phyloP scores from a whole-genome alignment of 164 flowering plant genomes.

The Malania oleifera region DNA sequence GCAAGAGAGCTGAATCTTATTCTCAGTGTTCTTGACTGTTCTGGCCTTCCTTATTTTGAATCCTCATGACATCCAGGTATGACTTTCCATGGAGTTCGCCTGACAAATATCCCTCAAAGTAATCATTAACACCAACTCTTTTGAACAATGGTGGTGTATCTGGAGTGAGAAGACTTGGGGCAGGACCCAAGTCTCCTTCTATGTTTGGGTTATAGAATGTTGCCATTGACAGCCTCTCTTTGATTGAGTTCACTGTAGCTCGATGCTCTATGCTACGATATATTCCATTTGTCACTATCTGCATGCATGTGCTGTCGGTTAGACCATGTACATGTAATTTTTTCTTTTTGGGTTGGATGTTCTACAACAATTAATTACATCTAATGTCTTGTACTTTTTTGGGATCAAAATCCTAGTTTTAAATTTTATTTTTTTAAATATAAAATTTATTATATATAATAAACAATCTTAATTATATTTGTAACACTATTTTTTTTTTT shows the following conservation, averaged over 20 bases:
- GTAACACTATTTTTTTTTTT: too few species aligned
- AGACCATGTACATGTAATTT: too few species aligned
- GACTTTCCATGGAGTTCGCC: constrained; percentile 23
- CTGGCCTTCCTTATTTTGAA: constrained; percentile 2
- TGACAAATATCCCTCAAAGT: constrained; percentile 11
- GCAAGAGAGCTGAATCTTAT: too few species aligned
- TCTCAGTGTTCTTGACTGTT: too few species aligned
- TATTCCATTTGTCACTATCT: constrained; percentile 29
- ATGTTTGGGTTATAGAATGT: constrained; percentile 20
- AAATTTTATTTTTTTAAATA: too few species aligned
- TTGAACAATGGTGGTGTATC: constrained; percentile 23
- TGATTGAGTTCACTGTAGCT: constrained; percentile 19
- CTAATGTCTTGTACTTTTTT: too few species aligned
- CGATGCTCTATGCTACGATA: constrained; percentile 35
- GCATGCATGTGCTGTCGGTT: too few species aligned
- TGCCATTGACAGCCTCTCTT: constrained; percentile 31
- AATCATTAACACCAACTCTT: constrained; percentile 15
- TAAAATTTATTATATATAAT: too few species aligned
- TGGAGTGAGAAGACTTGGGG: constrained; percentile 18
- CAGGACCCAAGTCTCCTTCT: constrained; percentile 23
- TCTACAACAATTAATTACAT: too few species aligned
- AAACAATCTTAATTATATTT: too few species aligned
- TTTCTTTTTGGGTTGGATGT: too few species aligned
- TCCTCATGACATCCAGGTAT: constrained; percentile 21
- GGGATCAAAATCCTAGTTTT: too few species aligned